Conservation (phyloP, 2,329 filamentous ascomycete genomes). For the Alternaria ventricosa region DNA sequence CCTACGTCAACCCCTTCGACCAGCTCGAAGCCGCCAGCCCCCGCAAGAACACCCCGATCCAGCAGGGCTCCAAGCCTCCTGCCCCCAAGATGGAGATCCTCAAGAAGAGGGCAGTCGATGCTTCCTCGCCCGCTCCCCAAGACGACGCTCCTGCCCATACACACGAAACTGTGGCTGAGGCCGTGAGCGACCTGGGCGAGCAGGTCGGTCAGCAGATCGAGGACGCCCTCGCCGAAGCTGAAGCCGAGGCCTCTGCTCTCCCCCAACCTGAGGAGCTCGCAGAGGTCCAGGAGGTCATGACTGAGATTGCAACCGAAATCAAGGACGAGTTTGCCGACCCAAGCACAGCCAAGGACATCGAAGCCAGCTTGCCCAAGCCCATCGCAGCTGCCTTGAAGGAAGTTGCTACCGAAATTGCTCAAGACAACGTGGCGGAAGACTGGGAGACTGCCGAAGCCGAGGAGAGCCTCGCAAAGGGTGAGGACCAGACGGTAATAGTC, state of each 20-base stretch:
- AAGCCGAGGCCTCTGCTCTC: conserved; percentile 42
- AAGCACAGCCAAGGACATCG: conserved; percentile 61
- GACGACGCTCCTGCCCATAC: conserved; percentile 32
- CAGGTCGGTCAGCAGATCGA: conserved; percentile 67
- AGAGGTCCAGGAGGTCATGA: conserved; percentile 62
- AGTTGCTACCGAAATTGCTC: conserved; percentile 62
- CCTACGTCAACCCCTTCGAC: conserved; percentile 76
- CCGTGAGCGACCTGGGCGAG: conserved; percentile 69
- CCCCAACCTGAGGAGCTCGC: conserved; percentile 55
- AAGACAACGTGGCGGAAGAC: conserved; percentile 73
- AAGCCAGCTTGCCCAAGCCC: conserved; percentile 59
- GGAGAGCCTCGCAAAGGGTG: conserved; percentile 71
- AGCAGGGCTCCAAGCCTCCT: conserved; percentile 27
- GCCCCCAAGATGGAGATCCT: conserved; percentile 54
- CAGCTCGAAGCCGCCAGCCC: conserved; percentile 71
- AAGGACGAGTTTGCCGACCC: conserved; percentile 60
- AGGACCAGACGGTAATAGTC: conserved; percentile 74
- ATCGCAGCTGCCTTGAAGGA: conserved; percentile 65
- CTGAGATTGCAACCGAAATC: conserved; percentile 55
- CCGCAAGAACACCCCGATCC: conserved; percentile 54
- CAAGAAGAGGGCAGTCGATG: conserved; percentile 52
- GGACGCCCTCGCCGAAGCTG: conserved; percentile 65
- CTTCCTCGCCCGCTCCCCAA: conserved; percentile 35
- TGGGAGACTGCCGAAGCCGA: conserved; percentile 88
- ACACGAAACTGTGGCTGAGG: conserved; percentile 72